Evolutionary conservation across 495 filamentous ascomycete species (phyloP).

Genomic region (Penicillium cosmopolitanum): DNA sequence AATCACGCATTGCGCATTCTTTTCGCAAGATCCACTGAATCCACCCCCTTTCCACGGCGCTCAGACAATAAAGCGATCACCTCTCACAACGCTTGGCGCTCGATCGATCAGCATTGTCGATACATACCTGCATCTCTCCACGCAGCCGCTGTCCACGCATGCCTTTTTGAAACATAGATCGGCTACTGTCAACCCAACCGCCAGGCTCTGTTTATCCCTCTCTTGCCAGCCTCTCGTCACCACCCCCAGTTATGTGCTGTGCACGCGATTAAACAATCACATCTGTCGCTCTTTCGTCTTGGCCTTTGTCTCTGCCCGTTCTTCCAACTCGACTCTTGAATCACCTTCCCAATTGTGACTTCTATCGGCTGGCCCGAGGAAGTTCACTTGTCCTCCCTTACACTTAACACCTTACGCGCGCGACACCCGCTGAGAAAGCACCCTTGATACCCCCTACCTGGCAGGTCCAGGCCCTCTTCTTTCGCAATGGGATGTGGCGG

Average conservation of each 20-base stretch:
- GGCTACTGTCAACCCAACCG: constrained; percentile 10
- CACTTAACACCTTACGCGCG: constrained; percentile 10
- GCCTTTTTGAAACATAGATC: constrained; percentile 22
- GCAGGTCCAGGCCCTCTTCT: constrained; percentile 36
- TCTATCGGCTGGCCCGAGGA: constrained; percentile 49
- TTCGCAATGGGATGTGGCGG: constrained; percentile 73
- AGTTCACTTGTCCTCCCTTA: constrained; percentile 27
- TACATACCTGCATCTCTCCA: constrained; percentile 8
- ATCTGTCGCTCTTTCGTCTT: constrained; percentile 18
- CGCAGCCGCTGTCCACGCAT: constrained; percentile 17
- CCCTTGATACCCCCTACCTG: constrained; percentile 25
- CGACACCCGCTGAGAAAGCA: constrained; percentile 7
- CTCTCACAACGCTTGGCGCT: constrained; percentile 12
- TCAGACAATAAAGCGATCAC: constrained; percentile 22
- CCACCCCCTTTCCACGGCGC: constrained; percentile 31
- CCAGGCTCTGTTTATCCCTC: background rate
- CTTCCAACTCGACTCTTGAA: constrained; percentile 14
- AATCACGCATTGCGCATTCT: constrained; percentile 22
- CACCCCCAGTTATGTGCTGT: constrained; percentile 26
- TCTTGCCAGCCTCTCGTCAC: constrained; percentile 6
- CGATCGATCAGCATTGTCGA: constrained; percentile 17
- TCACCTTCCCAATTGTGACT: constrained; percentile 30
- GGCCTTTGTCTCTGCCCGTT: constrained; percentile 5
- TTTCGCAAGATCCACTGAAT: constrained; percentile 24
- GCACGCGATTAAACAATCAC: constrained; percentile 23